Evolutionary conservation across 345 rosid genomes (phyloP), one percentile per base, ranked within the genome.

Genomic region (Abelmoschus esculentus): DNA sequence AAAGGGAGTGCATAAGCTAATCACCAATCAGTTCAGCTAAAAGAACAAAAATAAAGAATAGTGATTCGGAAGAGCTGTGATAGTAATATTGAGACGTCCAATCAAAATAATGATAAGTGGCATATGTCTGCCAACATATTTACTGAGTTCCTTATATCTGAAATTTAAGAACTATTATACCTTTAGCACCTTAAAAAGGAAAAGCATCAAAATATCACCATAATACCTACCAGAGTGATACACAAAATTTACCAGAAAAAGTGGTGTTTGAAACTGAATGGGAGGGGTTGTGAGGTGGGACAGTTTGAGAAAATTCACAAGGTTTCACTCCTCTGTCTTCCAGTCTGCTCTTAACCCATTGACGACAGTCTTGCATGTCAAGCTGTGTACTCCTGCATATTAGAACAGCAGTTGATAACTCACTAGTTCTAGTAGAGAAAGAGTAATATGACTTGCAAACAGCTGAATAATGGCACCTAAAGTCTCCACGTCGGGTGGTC

Each of bases 281-380:
- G 49, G 86, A 73, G 18, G 89, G 87, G 78, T 80, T 75, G 69
- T 84, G 80, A 62, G 97, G 26, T 22, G 26, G 26, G 26, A 22
- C 26, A 22, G 26, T 87, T 61, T 55, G 79, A 18, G 72, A 82
- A 83, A 95, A 95, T 69, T 88, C 89, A 79, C 81, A 91, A 71
- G 90, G 93, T 79, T 78, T 87, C 75, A 80, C 80, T 61, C 96
- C 89, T 62, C 85, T 86, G 52, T 61, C 81, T 77, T 83, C 82
- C 66, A 95, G 78, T 79, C 77, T 88, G 81, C 76, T 83, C 74
- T 86, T 82, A 58, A 91, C 83, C 90, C 84, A 86, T 69, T 86
- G 77, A 52, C 80, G 85, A 75, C 87, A 87, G 74, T 88, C 93
- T 76, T 84, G 76, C 66, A 80, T 66, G 74, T 86, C 86, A 76